These are phyloP conservation scores for Neofusicoccum sp. DNA, from an alignment of 2,329 filamentous ascomycete species.

Conservation along the genomic window DNA sequence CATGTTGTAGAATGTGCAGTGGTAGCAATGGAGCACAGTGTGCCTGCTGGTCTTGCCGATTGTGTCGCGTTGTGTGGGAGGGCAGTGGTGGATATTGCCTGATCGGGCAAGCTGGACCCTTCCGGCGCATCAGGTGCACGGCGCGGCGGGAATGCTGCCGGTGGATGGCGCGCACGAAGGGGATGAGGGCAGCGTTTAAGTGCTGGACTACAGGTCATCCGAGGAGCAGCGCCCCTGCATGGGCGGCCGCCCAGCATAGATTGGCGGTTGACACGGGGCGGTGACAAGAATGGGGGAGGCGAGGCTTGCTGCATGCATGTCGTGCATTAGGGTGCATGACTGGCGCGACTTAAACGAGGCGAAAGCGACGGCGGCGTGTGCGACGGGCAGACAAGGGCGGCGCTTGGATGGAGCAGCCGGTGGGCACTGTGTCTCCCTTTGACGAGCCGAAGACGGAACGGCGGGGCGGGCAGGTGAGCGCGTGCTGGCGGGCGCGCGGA, in stretches of 20 bases:
- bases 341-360: neutral
- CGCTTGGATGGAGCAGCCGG: neutral
- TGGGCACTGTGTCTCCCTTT: neutral
- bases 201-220: conserved; percentile 10
- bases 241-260: conserved; percentile 7
- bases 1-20: conserved; percentile 61
- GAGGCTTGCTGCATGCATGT: conserved; percentile 18
- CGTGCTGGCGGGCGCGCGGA: neutral
- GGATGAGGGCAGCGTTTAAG: neutral
- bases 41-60: neutral
- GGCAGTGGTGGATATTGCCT: neutral
- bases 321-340: conserved; percentile 19
- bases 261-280: conserved; percentile 10
- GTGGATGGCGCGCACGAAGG: neutral
- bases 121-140: conserved; percentile 2
- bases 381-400: conserved; percentile 9
- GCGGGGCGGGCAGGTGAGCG: conserved; percentile 1
- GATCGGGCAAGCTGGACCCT: neutral
- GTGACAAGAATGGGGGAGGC: conserved; percentile 7
- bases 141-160: conserved; percentile 9
- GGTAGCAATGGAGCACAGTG: conserved; percentile 12
- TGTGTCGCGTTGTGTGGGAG: conserved; percentile 2
- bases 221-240: conserved; percentile 15
- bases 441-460: conserved; percentile 1
- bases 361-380: conserved; percentile 2